These are phyloP conservation scores for Cercospora janseana DNA, from an alignment of 2,329 filamentous ascomycete genomes.

Conservation along the genomic window DNA sequence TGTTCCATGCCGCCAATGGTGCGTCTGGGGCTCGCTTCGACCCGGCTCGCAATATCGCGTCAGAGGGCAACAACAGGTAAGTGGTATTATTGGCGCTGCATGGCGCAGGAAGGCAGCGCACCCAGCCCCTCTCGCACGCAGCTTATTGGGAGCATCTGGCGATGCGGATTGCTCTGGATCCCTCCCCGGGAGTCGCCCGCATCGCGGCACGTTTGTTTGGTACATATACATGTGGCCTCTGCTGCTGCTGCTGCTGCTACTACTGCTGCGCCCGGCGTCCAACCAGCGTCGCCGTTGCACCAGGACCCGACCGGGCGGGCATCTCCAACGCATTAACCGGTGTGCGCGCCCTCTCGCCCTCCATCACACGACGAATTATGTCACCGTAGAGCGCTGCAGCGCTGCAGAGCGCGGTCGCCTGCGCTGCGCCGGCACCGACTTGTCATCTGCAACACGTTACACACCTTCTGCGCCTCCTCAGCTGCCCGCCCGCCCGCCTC, in stretches of 20 bases:
- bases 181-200: constrained; percentile 17
- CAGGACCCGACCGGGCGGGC: constrained; percentile 22
- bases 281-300: constrained; percentile 21
- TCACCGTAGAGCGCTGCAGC: constrained; percentile 22
- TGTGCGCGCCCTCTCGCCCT: constrained; percentile 14
- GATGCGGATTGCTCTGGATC: constrained; percentile 19
- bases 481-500: constrained; percentile 5
- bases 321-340: constrained; percentile 25
- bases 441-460: constrained; percentile 28
- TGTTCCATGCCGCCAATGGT: constrained; percentile 49
- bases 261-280: too few relatives aligned
- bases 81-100: constrained; percentile 37
- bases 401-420: constrained; percentile 21
- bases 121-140: constrained; percentile 18
- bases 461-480: constrained; percentile 22
- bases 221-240: constrained; percentile 14
- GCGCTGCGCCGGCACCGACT: constrained; percentile 13
- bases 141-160: constrained; percentile 15
- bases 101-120: constrained; percentile 6
- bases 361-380: constrained; percentile 30
- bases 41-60: constrained; percentile 51
- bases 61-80: constrained; percentile 53
- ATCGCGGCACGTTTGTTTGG: constrained; percentile 22
- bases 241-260: constrained; percentile 23
- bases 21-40: constrained; percentile 48